Evolutionary conservation across 306 rosid genomes (phyloP), one percentile per base, ranked within the genome.

Genomic region (Trichosanthes cucumerina): DNA sequence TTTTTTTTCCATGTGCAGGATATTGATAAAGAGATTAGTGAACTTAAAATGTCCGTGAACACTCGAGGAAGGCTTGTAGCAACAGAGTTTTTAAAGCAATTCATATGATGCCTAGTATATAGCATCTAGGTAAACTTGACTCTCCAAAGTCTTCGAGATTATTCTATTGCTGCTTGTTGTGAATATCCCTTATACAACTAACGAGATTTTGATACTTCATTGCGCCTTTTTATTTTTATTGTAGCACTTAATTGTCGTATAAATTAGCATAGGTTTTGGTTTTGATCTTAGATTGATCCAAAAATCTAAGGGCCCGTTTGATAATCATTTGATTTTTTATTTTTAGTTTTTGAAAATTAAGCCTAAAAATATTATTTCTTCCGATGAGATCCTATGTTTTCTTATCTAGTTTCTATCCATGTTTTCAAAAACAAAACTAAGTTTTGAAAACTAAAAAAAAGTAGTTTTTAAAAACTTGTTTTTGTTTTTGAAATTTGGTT

Each of bases 51-150:
- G 97, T 95, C 97, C 1, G 93, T 91, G 81, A 95, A 95, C 86
- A 95, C 99, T 7, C 77, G 99, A 31, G 99, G 99, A 77, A 92
- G 99, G 90, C 96, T 95, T 50, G 99, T 92, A 36, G 99, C 99
- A 39, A 87, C 99, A 2, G 99, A 92, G 87, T 95, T 95, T 84
- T 81, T 95, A 88, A 95, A 91, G 92, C 99, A 95, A 81, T 92
- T 92, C 85, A 79, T 89, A 50, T 95, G 92, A 89, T 63, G 59
- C 53, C 71, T 82, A 36, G 57, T 8, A 69, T 18, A 64, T 46
- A 68, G 9, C 19, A 26, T 72, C 59, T 49, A 26, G 77, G 76
- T 70, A 70, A 70, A 23, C 23, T 70, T 1, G 12, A 15, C 13
- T 70, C 14, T 46, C 76, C 76, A 11, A 41, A 39, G 34, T 21